Evolutionary conservation across 768 basidiomycete genomes (phyloP).

Genomic region (Naganishia kalamii): DNA sequence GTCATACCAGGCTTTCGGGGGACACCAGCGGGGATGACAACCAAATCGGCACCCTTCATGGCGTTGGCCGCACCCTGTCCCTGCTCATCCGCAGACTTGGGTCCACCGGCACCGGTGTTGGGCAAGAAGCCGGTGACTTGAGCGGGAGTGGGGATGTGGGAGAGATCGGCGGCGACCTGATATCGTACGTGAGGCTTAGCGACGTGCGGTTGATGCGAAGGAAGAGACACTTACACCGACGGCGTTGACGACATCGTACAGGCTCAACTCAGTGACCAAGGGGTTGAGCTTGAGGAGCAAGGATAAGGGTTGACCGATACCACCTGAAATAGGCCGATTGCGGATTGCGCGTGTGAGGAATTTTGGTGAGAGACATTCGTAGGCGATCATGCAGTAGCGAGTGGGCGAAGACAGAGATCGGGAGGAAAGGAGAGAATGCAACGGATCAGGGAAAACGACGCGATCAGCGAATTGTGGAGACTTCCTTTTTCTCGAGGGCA

Average conservation of each 20-base stretch:
- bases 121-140: conserved; percentile 55
- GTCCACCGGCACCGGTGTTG: conserved; percentile 46
- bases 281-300: conserved; percentile 89
- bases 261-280: conserved; percentile 69
- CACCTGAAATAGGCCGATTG: conserved; percentile 49
- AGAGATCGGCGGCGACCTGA: conserved; percentile 81
- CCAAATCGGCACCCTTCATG: conserved; percentile 76
- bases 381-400: too few species aligned
- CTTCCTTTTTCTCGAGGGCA: conserved; percentile 15
- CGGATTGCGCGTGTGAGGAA: not conserved
- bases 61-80: conserved; percentile 67
- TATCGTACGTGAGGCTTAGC: not conserved
- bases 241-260: conserved; percentile 93
- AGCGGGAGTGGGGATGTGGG: conserved; percentile 81
- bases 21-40: conserved; percentile 93
- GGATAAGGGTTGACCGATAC: conserved; percentile 95
- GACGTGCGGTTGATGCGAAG: not conserved
- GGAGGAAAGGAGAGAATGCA: not conserved
- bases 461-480: not conserved
- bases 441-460: not conserved
- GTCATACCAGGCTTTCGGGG: conserved; percentile 66
- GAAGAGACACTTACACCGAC: conserved; percentile 60
- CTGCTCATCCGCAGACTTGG: conserved; percentile 48
- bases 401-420: not conserved
- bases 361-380: not conserved